phyloP scores from a whole-genome alignment of 176 grass and related monocot species.

The Neostapfia colusana region DNA sequence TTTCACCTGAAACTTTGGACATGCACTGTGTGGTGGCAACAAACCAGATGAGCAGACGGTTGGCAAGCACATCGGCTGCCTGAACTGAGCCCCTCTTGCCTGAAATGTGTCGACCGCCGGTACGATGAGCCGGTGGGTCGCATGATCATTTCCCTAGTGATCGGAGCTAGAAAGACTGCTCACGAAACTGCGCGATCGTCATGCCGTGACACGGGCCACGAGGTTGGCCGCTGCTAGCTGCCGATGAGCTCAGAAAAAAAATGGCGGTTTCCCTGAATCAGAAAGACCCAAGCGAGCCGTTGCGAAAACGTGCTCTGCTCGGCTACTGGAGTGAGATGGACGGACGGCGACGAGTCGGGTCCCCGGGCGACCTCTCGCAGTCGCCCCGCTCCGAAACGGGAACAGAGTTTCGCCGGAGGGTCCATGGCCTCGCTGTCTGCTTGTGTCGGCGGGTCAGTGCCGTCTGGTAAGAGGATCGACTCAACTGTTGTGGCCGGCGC shows the following conservation, averaged over 20 bases:
- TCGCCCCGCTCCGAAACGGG: not conserved
- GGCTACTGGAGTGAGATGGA: too few species aligned
- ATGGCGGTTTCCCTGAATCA: not conserved
- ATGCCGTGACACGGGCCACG: not conserved
- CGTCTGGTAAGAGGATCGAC: not conserved
- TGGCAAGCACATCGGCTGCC: not conserved
- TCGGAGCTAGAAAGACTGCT: not conserved
- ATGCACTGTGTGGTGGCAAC: not conserved
- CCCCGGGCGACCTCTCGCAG: too few species aligned
- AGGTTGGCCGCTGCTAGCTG: not conserved
- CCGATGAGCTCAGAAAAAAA: not conserved
- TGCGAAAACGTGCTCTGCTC: not conserved
- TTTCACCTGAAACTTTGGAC: slow-evolving; percentile 22
- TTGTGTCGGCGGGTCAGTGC: slow-evolving; percentile 7
- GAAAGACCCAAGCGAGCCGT: too few species aligned
- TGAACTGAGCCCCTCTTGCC: slow-evolving; percentile 5
- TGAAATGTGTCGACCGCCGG: slow-evolving; percentile 12
- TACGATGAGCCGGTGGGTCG: not conserved
- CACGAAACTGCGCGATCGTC: not conserved
- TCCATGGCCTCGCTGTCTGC: not conserved
- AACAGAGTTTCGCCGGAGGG: not conserved
- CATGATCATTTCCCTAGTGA: not conserved
- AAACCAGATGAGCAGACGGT: not conserved
- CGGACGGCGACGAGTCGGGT: not conserved
- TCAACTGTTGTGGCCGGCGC: not conserved